Percentiles rank a stretch among this genome's conserved stretches.
Conservation (phyloP, 495 filamentous ascomycete species). For the Clavariopsis aquatica region DNA sequence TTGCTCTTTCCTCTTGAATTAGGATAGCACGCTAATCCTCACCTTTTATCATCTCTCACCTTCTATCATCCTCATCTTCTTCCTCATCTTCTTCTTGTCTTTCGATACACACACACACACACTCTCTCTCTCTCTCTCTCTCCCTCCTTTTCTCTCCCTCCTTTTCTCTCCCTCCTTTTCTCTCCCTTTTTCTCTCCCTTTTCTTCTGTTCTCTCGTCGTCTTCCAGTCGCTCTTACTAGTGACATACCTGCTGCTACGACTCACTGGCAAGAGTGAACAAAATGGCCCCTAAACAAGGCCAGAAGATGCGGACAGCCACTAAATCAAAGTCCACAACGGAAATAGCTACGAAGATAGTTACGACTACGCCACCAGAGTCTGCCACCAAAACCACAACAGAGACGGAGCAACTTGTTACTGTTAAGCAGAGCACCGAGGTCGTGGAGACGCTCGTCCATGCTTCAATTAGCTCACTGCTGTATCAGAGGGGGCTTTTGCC, state of each 20-base stretch:
- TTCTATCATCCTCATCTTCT: too few relatives aligned
- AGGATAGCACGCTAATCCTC: neutral
- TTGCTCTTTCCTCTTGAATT: neutral
- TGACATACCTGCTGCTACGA: too few relatives aligned
- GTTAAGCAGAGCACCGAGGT: constrained; percentile 52
- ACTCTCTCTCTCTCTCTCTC: too few relatives aligned
- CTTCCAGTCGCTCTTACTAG: too few relatives aligned
- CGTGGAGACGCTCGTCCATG: constrained; percentile 53
- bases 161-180: too few relatives aligned
- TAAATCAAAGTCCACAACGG: neutral
- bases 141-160: neutral
- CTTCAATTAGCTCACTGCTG: constrained; percentile 31
- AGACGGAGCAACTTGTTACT: constrained; percentile 36
- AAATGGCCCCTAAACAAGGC: too few relatives aligned
- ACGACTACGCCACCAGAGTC: neutral
- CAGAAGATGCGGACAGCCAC: too few relatives aligned
- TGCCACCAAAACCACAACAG: neutral
- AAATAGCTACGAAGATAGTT: neutral
- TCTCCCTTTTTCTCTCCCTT: too few relatives aligned
- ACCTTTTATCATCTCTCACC: neutral
- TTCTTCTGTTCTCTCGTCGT: too few relatives aligned
- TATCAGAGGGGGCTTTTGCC: constrained; percentile 37
- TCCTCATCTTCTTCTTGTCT: too few relatives aligned
- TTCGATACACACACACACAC: too few relatives aligned
- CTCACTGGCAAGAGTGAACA: too few relatives aligned